phyloP scores from a whole-genome alignment of 75 land plant genomes.

The Picea glauca region DNA sequence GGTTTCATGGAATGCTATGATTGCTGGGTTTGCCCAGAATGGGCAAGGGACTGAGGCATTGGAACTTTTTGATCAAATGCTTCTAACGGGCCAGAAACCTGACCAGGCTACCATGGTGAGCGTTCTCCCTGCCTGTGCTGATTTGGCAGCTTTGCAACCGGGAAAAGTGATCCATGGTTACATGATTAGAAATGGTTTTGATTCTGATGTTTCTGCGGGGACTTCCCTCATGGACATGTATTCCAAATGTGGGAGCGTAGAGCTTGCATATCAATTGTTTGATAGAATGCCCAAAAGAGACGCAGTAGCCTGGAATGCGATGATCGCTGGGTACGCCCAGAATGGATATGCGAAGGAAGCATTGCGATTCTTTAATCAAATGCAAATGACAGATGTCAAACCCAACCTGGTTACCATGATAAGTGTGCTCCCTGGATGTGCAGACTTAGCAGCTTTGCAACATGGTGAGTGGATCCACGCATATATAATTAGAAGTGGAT shows the following conservation, averaged over 20 bases:
- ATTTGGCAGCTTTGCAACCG: constrained; percentile 22
- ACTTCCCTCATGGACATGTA: constrained; percentile 70
- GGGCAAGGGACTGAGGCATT: constrained; percentile 34
- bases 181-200: constrained; percentile 31
- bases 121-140: constrained; percentile 41
- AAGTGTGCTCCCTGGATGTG: constrained; percentile 40
- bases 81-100: constrained; percentile 12
- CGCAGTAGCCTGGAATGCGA: constrained; percentile 57
- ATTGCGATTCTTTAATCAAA: constrained; percentile 20
- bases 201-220: constrained; percentile 39
- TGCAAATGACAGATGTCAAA: constrained; percentile 11
- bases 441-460: constrained; percentile 27
- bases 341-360: constrained; percentile 49
- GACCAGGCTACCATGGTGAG: constrained; percentile 38
- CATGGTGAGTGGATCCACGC: constrained; percentile 46
- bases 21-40: constrained; percentile 45
- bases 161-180: constrained; percentile 56
- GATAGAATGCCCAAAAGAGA: constrained; percentile 37
- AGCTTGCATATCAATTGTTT: constrained; percentile 41
- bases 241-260: constrained; percentile 57
- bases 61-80: constrained; percentile 23
- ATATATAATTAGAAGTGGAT: constrained; percentile 21
- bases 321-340: constrained; percentile 56
- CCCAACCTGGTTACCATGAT: constrained; percentile 46
- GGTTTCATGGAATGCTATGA: constrained; percentile 50